Evolutionary conservation across 495 filamentous ascomycete genomes (phyloP).

Genomic region (Melanomma pulvis-pyrius): DNA sequence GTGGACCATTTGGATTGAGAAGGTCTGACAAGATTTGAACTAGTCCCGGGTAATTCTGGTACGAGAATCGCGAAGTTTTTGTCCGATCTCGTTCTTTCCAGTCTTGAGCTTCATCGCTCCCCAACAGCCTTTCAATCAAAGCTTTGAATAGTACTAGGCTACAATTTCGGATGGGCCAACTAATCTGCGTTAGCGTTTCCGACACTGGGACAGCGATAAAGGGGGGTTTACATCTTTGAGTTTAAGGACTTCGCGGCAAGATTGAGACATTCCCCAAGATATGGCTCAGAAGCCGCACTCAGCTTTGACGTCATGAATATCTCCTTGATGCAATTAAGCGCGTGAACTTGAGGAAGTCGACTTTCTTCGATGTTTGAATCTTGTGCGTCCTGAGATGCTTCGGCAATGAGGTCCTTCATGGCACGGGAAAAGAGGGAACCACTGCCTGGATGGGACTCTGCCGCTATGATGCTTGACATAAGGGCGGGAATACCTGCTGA

Average conservation of each 20-base stretch:
- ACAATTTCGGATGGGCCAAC: constrained; percentile 93
- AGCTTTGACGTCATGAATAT: constrained; percentile 80
- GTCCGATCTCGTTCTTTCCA: constrained; percentile 30
- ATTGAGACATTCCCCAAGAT: constrained; percentile 71
- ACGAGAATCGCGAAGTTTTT: constrained; percentile 57
- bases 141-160: constrained; percentile 86
- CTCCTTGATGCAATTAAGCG: constrained; percentile 86
- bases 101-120: constrained; percentile 62
- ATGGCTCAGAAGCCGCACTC: constrained; percentile 61
- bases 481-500: constrained; percentile 91
- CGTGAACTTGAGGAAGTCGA: constrained; percentile 83
- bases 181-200: constrained; percentile 40
- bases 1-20: constrained; percentile 49
- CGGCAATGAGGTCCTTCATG: constrained; percentile 50
- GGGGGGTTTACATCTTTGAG: constrained; percentile 57
- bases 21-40: constrained; percentile 68
- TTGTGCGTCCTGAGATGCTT: constrained; percentile 44
- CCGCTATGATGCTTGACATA: constrained; percentile 72
- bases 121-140: constrained; percentile 74
- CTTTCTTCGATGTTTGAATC: constrained; percentile 55
- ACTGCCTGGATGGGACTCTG: constrained; percentile 49
- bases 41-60: constrained; percentile 72
- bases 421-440: constrained; percentile 54
- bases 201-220: background rate
- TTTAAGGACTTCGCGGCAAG: constrained; percentile 74